Evolutionary conservation across 1,284 basidiomycete species (phyloP).

Genomic region (Ustanciosporium gigantosporum): DNA sequence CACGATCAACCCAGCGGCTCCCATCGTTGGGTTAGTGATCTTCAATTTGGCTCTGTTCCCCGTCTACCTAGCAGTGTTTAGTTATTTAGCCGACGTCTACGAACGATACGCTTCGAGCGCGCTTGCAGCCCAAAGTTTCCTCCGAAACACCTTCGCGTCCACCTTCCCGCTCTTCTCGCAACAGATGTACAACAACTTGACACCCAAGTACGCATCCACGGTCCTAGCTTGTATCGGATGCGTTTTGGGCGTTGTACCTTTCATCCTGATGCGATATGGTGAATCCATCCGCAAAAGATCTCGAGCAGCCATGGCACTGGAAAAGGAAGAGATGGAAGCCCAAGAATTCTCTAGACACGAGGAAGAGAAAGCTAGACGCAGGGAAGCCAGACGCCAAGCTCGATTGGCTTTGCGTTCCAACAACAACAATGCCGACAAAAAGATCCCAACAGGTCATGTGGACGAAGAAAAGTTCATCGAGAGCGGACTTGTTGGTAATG

Average conservation of each 20-base stretch:
- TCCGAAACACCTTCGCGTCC: conserved; percentile 45
- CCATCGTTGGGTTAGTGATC: conserved; percentile 39
- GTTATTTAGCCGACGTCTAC: conserved; percentile 44
- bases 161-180: conserved; percentile 39
- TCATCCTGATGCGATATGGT: conserved; percentile 51
- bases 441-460: neutral
- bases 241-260: conserved; percentile 50
- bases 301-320: conserved; percentile 39
- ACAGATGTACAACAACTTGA: conserved; percentile 44
- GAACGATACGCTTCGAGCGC: conserved; percentile 58
- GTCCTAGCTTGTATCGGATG: conserved; percentile 48
- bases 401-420: neutral
- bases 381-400: conserved; percentile 12
- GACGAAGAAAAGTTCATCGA: conserved; percentile 20
- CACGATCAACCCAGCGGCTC: conserved; percentile 25
- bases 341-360: conserved; percentile 11
- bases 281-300: conserved; percentile 37
- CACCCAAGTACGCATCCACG: conserved; percentile 51
- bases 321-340: conserved; percentile 34
- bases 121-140: conserved; percentile 46
- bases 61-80: conserved; percentile 35
- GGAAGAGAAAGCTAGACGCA: conserved; percentile 15
- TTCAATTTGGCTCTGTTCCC: conserved; percentile 33
- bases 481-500: too few species aligned
- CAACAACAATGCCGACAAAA: neutral